These are phyloP conservation scores for Skeletonema potamos DNA, from an alignment of 108 stramenopile species.

Conservation along the genomic window DNA sequence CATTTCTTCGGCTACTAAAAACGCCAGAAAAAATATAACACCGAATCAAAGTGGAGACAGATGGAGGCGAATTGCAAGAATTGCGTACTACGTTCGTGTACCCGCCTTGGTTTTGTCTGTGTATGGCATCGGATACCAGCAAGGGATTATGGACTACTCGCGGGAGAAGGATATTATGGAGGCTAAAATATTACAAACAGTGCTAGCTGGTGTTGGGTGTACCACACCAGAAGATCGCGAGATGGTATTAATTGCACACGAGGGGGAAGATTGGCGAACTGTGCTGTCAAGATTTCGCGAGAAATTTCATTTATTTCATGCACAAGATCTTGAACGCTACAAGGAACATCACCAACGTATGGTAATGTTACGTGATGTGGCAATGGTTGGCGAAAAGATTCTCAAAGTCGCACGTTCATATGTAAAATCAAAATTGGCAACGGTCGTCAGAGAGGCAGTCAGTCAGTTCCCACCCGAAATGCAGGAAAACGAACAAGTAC, in stretches of 20 bases:
- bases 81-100: conserved; percentile 50
- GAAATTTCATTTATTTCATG: conserved; percentile 6
- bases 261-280: conserved; percentile 40
- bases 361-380: conserved; percentile 38
- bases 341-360: conserved; percentile 16
- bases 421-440: conserved; percentile 58
- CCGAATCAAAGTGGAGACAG: neutral
- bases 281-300: conserved; percentile 15
- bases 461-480: conserved; percentile 32
- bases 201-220: conserved; percentile 44
- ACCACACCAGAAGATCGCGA: conserved; percentile 26
- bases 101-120: conserved; percentile 66
- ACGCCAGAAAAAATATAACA: neutral
- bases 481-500: conserved; percentile 25
- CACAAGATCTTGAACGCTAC: conserved; percentile 1
- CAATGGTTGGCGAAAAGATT: conserved; percentile 62
- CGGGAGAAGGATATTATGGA: conserved; percentile 37
- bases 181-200: conserved; percentile 28
- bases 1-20: neutral
- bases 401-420: conserved; percentile 76
- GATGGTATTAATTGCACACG: conserved; percentile 35
- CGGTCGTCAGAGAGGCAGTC: conserved; percentile 42
- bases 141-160: conserved; percentile 67
- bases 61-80: conserved; percentile 42
- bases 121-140: conserved; percentile 74